A percentile compares a stretch with the other conserved stretches of the same genome.
These are phyloP conservation scores for Aspergillus unguis DNA, from an alignment of 2,329 filamentous ascomycete species.

Conservation along the genomic window DNA sequence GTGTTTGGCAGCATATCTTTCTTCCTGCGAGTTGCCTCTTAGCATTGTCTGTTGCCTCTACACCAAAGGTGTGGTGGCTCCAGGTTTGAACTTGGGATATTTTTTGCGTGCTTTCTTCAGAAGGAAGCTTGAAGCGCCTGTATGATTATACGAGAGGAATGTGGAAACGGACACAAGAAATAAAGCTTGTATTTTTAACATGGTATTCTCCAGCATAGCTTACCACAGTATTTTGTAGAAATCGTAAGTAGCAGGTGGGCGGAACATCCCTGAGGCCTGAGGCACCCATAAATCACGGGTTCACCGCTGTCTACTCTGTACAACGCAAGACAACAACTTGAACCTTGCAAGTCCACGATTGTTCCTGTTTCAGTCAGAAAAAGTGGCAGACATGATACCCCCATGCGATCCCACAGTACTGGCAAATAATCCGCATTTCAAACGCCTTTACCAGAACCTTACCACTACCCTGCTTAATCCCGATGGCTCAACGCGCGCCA, in stretches of 20 bases:
- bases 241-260: too few species aligned
- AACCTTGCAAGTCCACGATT: not conserved
- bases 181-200: constrained; percentile 21
- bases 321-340: not conserved
- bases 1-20: not conserved
- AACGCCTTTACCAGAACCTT: constrained; percentile 40
- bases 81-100: constrained; percentile 6
- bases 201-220: too few species aligned
- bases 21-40: not conserved
- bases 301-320: not conserved
- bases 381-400: constrained; percentile 36
- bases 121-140: constrained; percentile 20
- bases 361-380: not conserved
- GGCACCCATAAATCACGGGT: not conserved
- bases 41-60: not conserved
- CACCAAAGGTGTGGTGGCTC: not conserved
- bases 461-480: constrained; percentile 37
- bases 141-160: constrained; percentile 40
- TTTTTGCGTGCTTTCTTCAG: constrained; percentile 3
- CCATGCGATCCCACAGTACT: constrained; percentile 40
- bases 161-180: constrained; percentile 31
- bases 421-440: constrained; percentile 42
- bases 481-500: constrained; percentile 40
- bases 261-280: not conserved
- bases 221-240: too few species aligned